Percentiles rank a stretch among this genome's conserved stretches.
phyloP scores from a whole-genome alignment of 192 early-diverging fungal genomes.

The Oehlia diaphana region DNA sequence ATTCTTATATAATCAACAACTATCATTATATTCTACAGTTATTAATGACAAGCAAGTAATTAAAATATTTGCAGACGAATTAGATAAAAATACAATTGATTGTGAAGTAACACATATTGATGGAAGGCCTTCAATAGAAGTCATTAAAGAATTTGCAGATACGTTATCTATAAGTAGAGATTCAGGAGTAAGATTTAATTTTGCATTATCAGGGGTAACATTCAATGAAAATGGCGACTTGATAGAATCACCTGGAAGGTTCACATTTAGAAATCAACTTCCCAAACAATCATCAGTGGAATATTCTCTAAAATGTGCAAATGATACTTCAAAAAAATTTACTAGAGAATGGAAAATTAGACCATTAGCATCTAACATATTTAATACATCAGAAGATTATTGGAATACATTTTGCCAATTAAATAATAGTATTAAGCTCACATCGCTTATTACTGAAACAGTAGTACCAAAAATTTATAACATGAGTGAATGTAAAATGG shows the following conservation, averaged over 20 bases:
- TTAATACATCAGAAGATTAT: not conserved
- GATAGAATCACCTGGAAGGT: not conserved
- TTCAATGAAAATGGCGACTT: not conserved
- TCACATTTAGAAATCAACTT: not conserved
- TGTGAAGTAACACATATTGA: conserved; percentile 9
- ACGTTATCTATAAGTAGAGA: not conserved
- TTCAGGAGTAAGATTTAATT: not conserved
- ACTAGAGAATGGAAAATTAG: not conserved
- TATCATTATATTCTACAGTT: not conserved
- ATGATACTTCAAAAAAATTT: too few relatives aligned
- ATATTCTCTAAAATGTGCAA: too few relatives aligned
- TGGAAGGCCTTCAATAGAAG: not conserved
- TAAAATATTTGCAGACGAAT: not conserved
- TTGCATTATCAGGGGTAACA: not conserved
- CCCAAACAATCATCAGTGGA: not conserved
- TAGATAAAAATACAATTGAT: not conserved
- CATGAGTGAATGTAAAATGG: not conserved
- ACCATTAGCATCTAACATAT: not conserved
- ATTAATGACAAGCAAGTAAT: not conserved
- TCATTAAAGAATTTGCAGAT: not conserved
- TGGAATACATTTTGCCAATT: not conserved
- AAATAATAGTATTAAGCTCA: not conserved
- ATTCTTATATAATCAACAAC: not conserved
- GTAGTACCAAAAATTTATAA: not conserved
- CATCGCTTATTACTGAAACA: too few relatives aligned